phyloP scores from a whole-genome alignment of 2,329 filamentous ascomycete genomes.

The Cadophora gregata region DNA sequence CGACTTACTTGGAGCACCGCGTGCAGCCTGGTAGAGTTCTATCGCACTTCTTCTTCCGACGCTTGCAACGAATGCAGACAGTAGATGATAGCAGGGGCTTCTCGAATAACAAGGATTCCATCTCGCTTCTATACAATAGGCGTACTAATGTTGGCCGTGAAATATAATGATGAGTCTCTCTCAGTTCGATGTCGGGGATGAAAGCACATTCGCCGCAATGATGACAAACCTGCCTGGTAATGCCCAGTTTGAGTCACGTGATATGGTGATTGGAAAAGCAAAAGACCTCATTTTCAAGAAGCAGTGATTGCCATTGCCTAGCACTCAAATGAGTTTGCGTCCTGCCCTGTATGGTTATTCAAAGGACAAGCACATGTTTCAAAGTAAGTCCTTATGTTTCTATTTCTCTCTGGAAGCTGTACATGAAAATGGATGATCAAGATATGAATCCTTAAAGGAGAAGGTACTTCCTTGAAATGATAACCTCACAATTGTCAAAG shows the following conservation, averaged over 20 bases:
- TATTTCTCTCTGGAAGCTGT: too few relatives aligned
- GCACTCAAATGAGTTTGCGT: too few relatives aligned
- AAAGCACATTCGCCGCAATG: neutral
- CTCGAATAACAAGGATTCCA: neutral
- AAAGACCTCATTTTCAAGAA: too few relatives aligned
- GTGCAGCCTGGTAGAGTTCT: conserved; percentile 25
- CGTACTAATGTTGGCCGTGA: neutral
- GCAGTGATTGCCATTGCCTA: too few relatives aligned
- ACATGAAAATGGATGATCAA: too few relatives aligned
- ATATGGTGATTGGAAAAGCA: too few relatives aligned
- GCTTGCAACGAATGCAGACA: conserved; percentile 27
- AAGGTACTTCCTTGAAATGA: too few relatives aligned
- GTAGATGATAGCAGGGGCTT: conserved; percentile 2
- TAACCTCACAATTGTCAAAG: too few relatives aligned
- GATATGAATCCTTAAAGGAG: too few relatives aligned
- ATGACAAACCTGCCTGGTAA: neutral
- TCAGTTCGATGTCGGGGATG: neutral
- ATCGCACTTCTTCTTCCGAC: conserved; percentile 32
- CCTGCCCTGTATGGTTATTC: too few relatives aligned
- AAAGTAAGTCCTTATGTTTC: too few relatives aligned
- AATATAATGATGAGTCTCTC: neutral
- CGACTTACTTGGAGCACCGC: conserved; percentile 27
- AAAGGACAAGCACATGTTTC: too few relatives aligned
- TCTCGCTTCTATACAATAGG: neutral
- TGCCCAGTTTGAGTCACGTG: neutral